These are phyloP conservation scores for Crithidia thermophila DNA, from an alignment of 208 protist species.

Conservation along the genomic window DNA sequence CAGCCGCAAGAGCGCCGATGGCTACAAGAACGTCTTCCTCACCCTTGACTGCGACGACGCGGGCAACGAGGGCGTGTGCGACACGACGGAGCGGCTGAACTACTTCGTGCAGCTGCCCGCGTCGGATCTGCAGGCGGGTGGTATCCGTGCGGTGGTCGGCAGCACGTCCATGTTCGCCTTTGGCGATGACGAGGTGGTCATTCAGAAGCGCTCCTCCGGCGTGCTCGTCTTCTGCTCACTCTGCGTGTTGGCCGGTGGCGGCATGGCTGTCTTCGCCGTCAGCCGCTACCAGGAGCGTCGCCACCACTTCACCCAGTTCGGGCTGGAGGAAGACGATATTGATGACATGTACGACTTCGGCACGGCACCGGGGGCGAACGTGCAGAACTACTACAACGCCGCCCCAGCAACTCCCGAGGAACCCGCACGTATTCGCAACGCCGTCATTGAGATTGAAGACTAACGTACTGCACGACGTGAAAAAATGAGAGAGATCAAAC, in stretches of 20 bases:
- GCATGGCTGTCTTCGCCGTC: conserved; percentile 51
- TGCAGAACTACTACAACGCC: conserved; percentile 16
- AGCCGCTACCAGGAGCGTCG: conserved; percentile 73
- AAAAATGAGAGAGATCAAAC: too few species aligned
- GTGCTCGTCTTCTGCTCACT: conserved; percentile 9
- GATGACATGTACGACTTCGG: conserved; percentile 80
- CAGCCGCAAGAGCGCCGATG: conserved; percentile 31
- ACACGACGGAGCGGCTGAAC: conserved; percentile 59
- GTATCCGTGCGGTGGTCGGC: conserved; percentile 28
- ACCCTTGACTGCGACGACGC: conserved; percentile 57
- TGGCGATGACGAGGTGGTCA: conserved; percentile 14
- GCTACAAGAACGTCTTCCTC: conserved; percentile 51
- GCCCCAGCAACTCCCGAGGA: neutral
- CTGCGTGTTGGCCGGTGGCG: conserved; percentile 20
- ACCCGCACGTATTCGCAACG: conserved; percentile 33
- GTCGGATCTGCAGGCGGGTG: neutral
- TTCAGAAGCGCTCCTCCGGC: neutral
- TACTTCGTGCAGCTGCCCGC: conserved; percentile 39
- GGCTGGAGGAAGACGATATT: conserved; percentile 68
- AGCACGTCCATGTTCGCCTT: conserved; percentile 31
- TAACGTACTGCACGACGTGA: conserved; percentile 31
- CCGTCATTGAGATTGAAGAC: conserved; percentile 86
- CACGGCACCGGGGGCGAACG: conserved; percentile 7
- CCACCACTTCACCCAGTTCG: conserved; percentile 81
- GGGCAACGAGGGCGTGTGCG: conserved; percentile 31